Base-by-base conservation (phyloP, 345 rosid species). In the Dipteronia dyeriana region DNA sequence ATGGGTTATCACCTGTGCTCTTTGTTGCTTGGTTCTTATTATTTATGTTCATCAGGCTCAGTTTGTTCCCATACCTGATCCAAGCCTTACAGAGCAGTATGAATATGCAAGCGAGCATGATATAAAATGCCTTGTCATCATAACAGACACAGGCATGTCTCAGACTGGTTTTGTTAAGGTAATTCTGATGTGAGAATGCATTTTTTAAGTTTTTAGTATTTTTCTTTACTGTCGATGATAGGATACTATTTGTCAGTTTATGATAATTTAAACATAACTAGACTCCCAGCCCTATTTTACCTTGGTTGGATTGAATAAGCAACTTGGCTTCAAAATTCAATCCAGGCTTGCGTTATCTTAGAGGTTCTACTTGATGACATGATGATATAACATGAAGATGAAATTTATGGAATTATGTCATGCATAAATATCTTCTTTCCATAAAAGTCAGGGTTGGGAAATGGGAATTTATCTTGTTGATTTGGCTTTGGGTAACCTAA, bases 81-180 rank as follows among this genome's bases (percentile, higher is more conserved):
- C 99, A 83, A 95, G 97, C 87, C 91, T 95, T 63, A 93, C 92
- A 9, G 99, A 95, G 87, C 98, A 95, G 82, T 93, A 95, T 75
- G 98, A 95, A 83, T 95, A 92, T 82, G 99, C 99, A 70, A 92
- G 84, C 66, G 99, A 95, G 82, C 96, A 92, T 81, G 94, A 89
- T 49, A 91, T 95, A 76, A 92, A 90, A 80, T 95, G 94, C 86
- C 88, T 95, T 54, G 94, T 93, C 79, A 92, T 93, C 81, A 81
- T 95, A 56, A 85, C 97, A 38, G 98, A 95, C 79, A 82, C 91
- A 10, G 93, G 93, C 29, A 86, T 90, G 54, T 86, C 93, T 73
- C 94, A 91, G 82, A 79, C 87, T 22, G 88, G 86, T 81, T 85
- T 88, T 65, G 95, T 88, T n/a, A 93, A 90, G 99, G 98, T 95